Evolutionary conservation across 2,329 filamentous ascomycete species (phyloP), one percentile per base, ranked within the genome.

Genomic region (Exophiala dermatitidis): DNA sequence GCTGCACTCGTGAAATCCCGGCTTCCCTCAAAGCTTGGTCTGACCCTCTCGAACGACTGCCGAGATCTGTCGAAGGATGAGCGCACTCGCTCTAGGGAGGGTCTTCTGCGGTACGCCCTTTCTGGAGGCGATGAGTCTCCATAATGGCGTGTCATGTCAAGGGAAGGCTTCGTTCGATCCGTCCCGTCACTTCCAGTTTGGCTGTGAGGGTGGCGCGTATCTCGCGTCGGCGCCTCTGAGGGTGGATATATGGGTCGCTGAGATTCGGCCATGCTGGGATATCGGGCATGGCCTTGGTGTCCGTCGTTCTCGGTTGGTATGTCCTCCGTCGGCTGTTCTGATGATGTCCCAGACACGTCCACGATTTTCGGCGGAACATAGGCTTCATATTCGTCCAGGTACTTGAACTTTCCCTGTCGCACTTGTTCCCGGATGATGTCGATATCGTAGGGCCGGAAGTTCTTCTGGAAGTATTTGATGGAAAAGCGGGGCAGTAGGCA

Each of bases 371-470:
- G 73, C n/a, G 75, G 74, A 33, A 76, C 67, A 41, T 73, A 75
- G 4, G 75, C 72, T 49, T 77, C 77, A 48, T 74, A 74, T 3
- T 81, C 69, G 52, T 83, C 79, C 46, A 91, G 76, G 64, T 89
- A 81, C 60, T 86, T 82, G 68, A 94, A 97, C 65, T 85, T 84
- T 62, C 93, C 93, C 72, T 84, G 77, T 30, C 81, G 81, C 57
- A 94, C 83, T 73, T 97, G 90, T 70, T 98, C 93, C 45, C 93
- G 88, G 65, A 98, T 84, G 60, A 98, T 95, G 68, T 98, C 93
- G 54, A 96, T 84, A 65, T 98, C 93, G 62, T 86, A 85, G 3
- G 93, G 93, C 69, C 86, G 88, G 72, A 90, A 97, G 50, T 95
- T 86, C 72, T 98, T 98, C 70, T 97, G 93, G 46, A 93, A 72